phyloP scores from a whole-genome alignment of 2,329 filamentous ascomycete genomes.

The Microcyclospora pomicola region DNA sequence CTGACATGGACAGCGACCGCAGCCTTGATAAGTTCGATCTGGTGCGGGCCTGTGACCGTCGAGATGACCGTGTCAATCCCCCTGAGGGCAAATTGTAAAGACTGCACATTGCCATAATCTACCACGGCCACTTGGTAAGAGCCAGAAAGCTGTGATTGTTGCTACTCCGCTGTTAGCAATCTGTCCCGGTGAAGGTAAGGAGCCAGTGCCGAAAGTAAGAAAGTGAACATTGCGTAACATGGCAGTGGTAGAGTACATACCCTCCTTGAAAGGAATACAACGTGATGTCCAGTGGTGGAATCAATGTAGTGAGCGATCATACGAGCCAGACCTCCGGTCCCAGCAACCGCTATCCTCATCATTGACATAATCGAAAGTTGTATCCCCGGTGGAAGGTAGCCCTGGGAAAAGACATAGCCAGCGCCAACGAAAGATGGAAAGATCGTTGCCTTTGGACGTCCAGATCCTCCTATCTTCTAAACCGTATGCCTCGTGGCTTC shows the following conservation, averaged over 20 bases:
- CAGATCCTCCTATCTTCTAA: too few species aligned
- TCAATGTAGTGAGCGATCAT: conserved; percentile 46
- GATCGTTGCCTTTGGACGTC: too few species aligned
- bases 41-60: conserved; percentile 51
- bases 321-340: conserved; percentile 45
- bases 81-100: conserved; percentile 51
- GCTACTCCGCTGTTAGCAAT: conserved; percentile 25
- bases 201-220: too few species aligned
- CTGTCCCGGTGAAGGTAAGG: too few species aligned
- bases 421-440: too few species aligned
- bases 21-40: conserved; percentile 59
- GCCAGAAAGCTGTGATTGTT: conserved; percentile 41
- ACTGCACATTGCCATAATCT: conserved; percentile 47
- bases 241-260: conserved; percentile 29
- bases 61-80: conserved; percentile 65
- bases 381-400: too few species aligned
- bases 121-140: conserved; percentile 55
- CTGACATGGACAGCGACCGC: conserved; percentile 50
- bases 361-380: conserved; percentile 19
- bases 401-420: too few species aligned
- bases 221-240: not conserved
- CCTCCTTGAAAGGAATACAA: conserved; percentile 55
- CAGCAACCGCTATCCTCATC: conserved; percentile 50
- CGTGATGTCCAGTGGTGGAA: conserved; percentile 48
- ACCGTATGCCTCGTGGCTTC: too few species aligned